Evolutionary conservation across 1,139 yeast genomes (phyloP).

Genomic region (Lodderomyces orthopsilosis): DNA sequence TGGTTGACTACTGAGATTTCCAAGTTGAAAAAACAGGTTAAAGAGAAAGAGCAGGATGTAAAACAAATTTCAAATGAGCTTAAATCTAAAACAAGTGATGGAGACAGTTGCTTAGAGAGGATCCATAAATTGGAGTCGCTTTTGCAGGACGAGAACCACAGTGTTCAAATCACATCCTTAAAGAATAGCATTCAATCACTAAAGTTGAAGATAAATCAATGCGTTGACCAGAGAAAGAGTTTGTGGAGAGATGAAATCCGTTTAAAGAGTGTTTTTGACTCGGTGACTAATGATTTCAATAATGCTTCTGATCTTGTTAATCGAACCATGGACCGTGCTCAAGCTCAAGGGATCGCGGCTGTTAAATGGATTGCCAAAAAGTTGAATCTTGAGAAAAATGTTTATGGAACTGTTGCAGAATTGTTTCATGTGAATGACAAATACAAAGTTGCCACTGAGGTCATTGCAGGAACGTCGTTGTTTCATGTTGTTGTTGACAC

Average conservation of each 20-base stretch:
- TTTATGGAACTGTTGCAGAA: constrained; percentile 84
- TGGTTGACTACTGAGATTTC: constrained; percentile 55
- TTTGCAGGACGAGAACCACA: constrained; percentile 22
- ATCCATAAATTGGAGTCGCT: constrained; percentile 36
- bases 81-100: constrained; percentile 17
- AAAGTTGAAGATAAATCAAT: constrained; percentile 39
- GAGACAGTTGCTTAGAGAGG: constrained; percentile 31
- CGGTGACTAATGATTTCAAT: constrained; percentile 53
- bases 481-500: constrained; percentile 89
- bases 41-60: constrained; percentile 24
- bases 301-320: constrained; percentile 58
- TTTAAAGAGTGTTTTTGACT: constrained; percentile 52
- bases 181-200: constrained; percentile 34
- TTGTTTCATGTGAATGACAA: constrained; percentile 77
- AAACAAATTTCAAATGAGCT: constrained; percentile 21
- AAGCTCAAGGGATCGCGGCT: constrained; percentile 66
- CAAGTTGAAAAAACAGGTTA: constrained; percentile 18
- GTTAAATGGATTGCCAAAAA: constrained; percentile 58
- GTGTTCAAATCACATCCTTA: constrained; percentile 23
- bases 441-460: constrained; percentile 83
- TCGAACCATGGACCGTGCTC: constrained; percentile 72
- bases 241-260: constrained; percentile 82
- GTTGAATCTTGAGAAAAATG: constrained; percentile 55
- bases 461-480: constrained; percentile 80
- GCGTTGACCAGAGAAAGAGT: constrained; percentile 65